Base-by-base conservation (phyloP, 768 basidiomycete species). In the Mycena leptocephala region DNA sequence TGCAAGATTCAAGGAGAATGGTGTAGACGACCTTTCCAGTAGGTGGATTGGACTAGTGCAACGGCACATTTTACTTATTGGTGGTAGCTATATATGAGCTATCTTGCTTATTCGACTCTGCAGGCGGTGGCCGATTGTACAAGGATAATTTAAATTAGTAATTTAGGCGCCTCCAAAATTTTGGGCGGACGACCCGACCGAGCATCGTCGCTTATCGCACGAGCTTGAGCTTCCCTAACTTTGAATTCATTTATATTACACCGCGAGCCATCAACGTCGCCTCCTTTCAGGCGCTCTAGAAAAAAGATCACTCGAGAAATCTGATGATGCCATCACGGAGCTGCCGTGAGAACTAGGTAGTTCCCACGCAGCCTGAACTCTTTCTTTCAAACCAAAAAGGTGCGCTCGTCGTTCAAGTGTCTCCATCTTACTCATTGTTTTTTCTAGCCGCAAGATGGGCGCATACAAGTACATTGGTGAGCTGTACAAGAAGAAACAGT, bases 401-500 rank as follows among this genome's bases (percentile, higher is more conserved):
- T 73, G 62, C 65, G 64, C 46, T 51, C 65, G n/a, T 69, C 41
- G 33, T 56, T 4, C 32, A 16, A 13, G 13, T 5, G 22, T 18
- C 24, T 33, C 24, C n/a, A 2, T 37, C 18, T 28, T 46, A 18
- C 66, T 72, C 33, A 78, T 18, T 9, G 20, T 68, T 70, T 65
- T 83, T 82, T 75, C 16, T 70, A 85, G 88, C 86, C 86, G 86
- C 88, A 93, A 89, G 85, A 96, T 96, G 95, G 95, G 95, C 84
- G 95, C 95, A 81, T 96, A 96, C 92, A 96, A 98, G 88, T 99
- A 99, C 86, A 94, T 99, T 84, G 94, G 95, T 81, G 98, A 99
- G 89, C 89, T 99, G 79, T 97, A 97, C 94, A 98, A 97, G 90
- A 98, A 98, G 90, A 97, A 97, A 88, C 96, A 97, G 88, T 96